Percentiles rank a stretch among this genome's conserved stretches.
phyloP scores from a whole-genome alignment of 2,329 filamentous ascomycete species.

The Neofusicoccum parvum region DNA sequence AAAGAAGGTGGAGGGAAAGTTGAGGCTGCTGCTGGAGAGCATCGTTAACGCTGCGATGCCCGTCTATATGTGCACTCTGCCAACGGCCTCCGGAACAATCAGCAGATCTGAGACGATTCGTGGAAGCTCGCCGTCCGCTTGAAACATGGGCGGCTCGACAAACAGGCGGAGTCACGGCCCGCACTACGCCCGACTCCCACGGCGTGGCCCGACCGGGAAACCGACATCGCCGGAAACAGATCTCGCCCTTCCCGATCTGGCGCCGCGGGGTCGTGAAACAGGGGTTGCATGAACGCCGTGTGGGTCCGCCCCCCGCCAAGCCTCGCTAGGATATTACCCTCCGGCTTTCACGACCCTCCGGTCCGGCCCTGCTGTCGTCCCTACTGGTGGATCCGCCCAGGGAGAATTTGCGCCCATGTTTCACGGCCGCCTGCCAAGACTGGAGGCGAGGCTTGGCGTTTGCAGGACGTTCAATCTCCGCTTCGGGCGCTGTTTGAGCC shows the following conservation, averaged over 20 bases:
- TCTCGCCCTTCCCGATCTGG: not conserved
- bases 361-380: not conserved
- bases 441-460: not conserved
- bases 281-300: not conserved
- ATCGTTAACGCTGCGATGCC: not conserved
- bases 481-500: not conserved
- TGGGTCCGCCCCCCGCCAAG: slow-evolving; percentile 13
- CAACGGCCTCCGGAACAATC: not conserved
- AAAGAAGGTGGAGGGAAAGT: slow-evolving; percentile 10
- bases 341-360: not conserved
- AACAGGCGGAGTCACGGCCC: slow-evolving; percentile 13
- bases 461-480: not conserved
- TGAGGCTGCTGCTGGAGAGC: slow-evolving; percentile 16
- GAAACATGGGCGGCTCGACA: not conserved
- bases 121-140: slow-evolving; percentile 5
- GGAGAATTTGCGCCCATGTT: not conserved
- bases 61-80: not conserved
- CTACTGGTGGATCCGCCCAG: not conserved
- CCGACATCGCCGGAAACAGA: not conserved
- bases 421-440: not conserved
- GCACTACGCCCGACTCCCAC: not conserved
- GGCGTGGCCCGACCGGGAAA: not conserved
- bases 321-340: not conserved
- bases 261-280: not conserved
- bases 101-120: slow-evolving; percentile 10